Base-by-base conservation (phyloP, 2,329 filamentous ascomycete species). In the Nannizziopsis barbatae region DNA sequence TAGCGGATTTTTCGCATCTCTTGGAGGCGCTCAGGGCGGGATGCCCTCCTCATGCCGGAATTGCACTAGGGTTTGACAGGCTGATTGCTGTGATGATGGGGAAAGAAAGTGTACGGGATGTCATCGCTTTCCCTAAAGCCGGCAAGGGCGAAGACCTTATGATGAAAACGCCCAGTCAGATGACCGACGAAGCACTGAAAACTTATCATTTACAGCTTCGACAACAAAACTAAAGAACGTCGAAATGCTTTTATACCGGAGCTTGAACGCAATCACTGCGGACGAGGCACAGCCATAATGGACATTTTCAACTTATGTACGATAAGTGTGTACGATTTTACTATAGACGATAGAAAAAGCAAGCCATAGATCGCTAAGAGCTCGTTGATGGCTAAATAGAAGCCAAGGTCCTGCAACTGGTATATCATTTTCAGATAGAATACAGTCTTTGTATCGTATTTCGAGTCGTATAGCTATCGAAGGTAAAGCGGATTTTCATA, bases 41-140 rank as follows among this genome's bases (percentile, higher is more conserved):
- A 0, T 96, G 92, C 69, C 92, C 92, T 10, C 93, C 92, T 0
- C 92, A 98, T 62, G 89, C 92, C 0, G 92, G 92, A 0, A 84
- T 98, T 54, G 92, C 92, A 0, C 71, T 98, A 12, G 92, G 92
- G 0, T 95, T 95, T 62, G 92, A 98, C 64, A 75, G 92, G 3
- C 66, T 98, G 42, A 75, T 92, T 35, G 83, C 90, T 0, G 71
- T 95, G 0, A 77, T 98, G 73, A 77, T 83, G 17, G 83, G 82
- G 1, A 82, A 77, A 30, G 75, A 83, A 9, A 88, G 83, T 1
- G 83, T 98, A 2, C 74, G 86, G 51, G 90, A 98, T 68, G 90
- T 98, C 1, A 95, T 98, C 65, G 89, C 89, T 0, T 98, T 98
- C 61, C 93, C 92, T 0, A 98, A 98, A 72, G 89, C 80, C 53